These are phyloP conservation scores for Madurella mycetomatis DNA, from an alignment of 2,329 filamentous ascomycete species.

Conservation along the genomic window DNA sequence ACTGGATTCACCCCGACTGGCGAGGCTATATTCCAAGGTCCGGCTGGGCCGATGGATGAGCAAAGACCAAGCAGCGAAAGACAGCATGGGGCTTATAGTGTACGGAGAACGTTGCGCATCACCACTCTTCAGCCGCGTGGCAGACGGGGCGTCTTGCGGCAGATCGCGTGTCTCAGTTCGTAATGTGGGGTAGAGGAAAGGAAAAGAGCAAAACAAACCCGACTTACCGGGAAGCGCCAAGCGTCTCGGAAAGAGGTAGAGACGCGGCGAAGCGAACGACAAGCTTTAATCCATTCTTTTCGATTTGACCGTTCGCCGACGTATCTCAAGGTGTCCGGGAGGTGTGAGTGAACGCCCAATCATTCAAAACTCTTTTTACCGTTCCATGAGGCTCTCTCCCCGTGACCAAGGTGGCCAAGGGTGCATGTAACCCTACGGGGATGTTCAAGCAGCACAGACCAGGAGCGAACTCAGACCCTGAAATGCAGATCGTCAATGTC, in stretches of 20 bases:
- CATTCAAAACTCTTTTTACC: neutral
- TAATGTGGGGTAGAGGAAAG: neutral
- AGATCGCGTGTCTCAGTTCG: neutral
- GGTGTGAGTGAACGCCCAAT: neutral
- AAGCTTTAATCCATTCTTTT: no score
- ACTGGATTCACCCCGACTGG: no score
- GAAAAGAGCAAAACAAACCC: neutral
- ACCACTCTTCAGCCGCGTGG: neutral
- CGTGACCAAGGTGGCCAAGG: no score
- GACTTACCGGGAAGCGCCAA: neutral
- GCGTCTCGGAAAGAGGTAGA: neutral
- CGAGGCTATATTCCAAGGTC: no score
- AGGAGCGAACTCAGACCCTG: neutral
- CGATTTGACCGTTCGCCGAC: no score
- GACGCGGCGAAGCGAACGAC: neutral
- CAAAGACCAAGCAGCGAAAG: no score
- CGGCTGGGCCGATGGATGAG: no score
- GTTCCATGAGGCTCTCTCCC: neutral
- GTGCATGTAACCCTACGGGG: neutral
- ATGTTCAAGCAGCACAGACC: neutral
- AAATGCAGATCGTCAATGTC: neutral
- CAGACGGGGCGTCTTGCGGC: neutral
- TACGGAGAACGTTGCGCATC: neutral
- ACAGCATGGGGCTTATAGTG: no score
- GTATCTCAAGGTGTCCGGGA: neutral